Base-by-base conservation (phyloP, 2,329 filamentous ascomycete species). In the Podosphaera leucotricha region DNA sequence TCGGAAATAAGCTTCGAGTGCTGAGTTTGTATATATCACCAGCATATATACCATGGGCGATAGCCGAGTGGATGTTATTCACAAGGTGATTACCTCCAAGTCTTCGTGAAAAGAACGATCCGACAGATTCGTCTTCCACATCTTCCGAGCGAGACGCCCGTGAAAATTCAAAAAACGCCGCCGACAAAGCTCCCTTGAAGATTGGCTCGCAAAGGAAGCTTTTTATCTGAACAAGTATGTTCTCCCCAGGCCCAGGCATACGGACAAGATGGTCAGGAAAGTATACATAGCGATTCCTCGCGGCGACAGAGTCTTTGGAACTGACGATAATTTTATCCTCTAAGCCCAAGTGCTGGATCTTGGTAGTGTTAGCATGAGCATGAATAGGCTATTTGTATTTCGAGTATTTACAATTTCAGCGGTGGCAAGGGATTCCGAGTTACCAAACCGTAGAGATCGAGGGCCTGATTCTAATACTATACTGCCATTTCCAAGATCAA, bases 11-110 rank as follows among this genome's bases (percentile, higher is more conserved):
- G 43, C 72, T 75, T 52, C 73, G 74, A 41, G 73, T 74, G 59
- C 85, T 93, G 43, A 95, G 65, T 56, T 78, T 70, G 58, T 81
- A 75, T 41, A 92, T 73, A 60, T 94, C 81, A 4, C 90, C 90
- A 19, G 86, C 90, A 59, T 92, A 93, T 46, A 95, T 84, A 37
- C 90, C 90, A 60, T 95, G 90, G 44, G 84, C 55, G 55, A 75
- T 62, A 43, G 77, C 84, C 4, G 84, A 93, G 6, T 75, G 61
- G 16, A 93, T 44, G 53, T 92, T 86, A 52, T 90, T 68, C 13
- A 74, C 73, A 6, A 80, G 50, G 28, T 64, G 59, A 19, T 66
- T 63, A 38, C 67, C 66, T 3, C 60, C 60, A 15, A 77, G 58
- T 6, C 72, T 60, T 24, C 73, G 63, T 2, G 62, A 60, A 6